Conservation (phyloP, 495 filamentous ascomycete genomes). For the Lindgomyces ingoldianus region DNA sequence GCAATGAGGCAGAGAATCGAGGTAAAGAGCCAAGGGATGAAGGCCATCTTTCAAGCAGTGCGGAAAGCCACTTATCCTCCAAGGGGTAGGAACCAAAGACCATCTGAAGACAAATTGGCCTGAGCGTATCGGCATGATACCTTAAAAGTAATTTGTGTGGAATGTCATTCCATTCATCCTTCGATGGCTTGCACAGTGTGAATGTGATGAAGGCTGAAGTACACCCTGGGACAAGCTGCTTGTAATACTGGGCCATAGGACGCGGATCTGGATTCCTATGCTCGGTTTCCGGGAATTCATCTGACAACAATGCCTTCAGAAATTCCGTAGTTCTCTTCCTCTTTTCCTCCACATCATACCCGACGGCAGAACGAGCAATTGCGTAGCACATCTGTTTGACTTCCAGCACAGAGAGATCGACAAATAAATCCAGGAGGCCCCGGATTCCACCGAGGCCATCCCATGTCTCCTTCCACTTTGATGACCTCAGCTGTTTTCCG, state of each 20-base stretch:
- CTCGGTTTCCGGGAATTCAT: neutral
- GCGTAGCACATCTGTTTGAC: conserved; percentile 3
- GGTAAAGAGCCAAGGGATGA: neutral
- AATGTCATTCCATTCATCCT: neutral
- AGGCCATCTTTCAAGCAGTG: conserved; percentile 1
- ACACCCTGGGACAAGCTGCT: conserved; percentile 15
- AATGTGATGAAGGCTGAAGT: neutral
- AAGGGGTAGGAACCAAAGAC: conserved; percentile 3
- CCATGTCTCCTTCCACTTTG: conserved; percentile 24
- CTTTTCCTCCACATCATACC: conserved; percentile 13
- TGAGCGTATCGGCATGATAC: conserved; percentile 16
- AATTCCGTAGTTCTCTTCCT: conserved; percentile 13
- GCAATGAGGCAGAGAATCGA: conserved; percentile 31
- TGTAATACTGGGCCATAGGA: conserved; percentile 10
- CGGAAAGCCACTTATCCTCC: neutral
- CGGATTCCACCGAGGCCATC: conserved; percentile 9
- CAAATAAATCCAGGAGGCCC: conserved; percentile 12
- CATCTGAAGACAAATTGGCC: neutral
- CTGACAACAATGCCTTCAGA: conserved; percentile 11
- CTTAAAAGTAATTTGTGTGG: neutral
- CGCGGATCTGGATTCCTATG: conserved; percentile 11
- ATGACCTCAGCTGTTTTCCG: conserved; percentile 5
- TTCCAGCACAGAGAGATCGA: conserved; percentile 23
- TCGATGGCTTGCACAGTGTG: neutral
- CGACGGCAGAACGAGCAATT: neutral